These are phyloP conservation scores for Chaetomium sp. DNA, from an alignment of 2,329 filamentous ascomycete genomes.

Conservation along the genomic window DNA sequence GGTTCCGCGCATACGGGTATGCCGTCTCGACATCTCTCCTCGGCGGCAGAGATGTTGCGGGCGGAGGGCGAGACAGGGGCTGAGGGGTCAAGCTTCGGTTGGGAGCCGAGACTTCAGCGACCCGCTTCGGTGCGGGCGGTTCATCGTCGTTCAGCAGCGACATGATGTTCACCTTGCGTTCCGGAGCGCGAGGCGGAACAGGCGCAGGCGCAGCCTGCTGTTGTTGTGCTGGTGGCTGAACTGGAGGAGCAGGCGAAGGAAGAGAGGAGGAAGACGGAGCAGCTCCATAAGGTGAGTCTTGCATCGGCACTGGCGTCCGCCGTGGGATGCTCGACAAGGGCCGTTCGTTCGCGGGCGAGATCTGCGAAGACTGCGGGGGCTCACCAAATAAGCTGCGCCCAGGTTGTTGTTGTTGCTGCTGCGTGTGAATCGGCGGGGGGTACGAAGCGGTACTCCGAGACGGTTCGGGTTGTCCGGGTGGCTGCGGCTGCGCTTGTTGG, in stretches of 20 bases:
- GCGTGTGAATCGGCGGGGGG: constrained; percentile 30
- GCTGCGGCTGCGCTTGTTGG: no score
- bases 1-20: constrained; percentile 41
- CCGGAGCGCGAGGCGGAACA: constrained; percentile 36
- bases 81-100: constrained; percentile 47
- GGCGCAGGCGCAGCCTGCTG: constrained; percentile 35
- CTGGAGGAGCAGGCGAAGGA: constrained; percentile 13
- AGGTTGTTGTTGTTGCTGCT: constrained; percentile 13
- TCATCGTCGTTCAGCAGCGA: constrained; percentile 57
- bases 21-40: constrained; percentile 44
- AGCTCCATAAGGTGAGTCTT: constrained; percentile 18
- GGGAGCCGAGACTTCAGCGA: constrained; percentile 40
- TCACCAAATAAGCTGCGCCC: not conserved
- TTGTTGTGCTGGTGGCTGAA: constrained; percentile 28
- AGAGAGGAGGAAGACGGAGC: not conserved
- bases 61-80: constrained; percentile 35
- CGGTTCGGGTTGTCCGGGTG: constrained; percentile 33
- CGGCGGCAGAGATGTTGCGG: constrained; percentile 33
- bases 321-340: constrained; percentile 35
- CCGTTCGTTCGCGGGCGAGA: constrained; percentile 24
- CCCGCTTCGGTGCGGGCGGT: constrained; percentile 43
- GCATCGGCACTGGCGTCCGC: constrained; percentile 26
- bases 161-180: constrained; percentile 60
- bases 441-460: constrained; percentile 34
- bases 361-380: constrained; percentile 25